Conservation (phyloP, 306 rosid genomes). For the Dryas alaskensis region DNA sequence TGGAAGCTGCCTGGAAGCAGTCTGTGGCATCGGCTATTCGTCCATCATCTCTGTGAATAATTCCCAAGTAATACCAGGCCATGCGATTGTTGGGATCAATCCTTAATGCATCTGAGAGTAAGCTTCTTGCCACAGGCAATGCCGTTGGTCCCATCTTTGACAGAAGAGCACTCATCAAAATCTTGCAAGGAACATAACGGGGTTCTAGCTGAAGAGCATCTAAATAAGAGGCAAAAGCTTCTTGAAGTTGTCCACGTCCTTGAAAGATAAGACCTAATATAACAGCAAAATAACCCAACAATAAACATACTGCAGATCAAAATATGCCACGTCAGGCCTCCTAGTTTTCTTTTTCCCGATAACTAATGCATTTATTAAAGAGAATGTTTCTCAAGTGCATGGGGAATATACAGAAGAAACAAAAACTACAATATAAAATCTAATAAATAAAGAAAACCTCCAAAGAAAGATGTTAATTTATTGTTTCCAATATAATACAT, state of each 20-base stretch:
- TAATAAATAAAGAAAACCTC: too few relatives aligned
- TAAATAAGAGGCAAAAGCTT: conserved; percentile 48
- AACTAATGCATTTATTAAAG: too few relatives aligned
- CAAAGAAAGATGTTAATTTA: too few relatives aligned
- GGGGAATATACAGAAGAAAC: too few relatives aligned
- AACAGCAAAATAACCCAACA: conserved; percentile 2
- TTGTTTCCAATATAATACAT: too few relatives aligned
- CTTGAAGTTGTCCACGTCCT: conserved; percentile 54
- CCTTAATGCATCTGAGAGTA: conserved; percentile 75
- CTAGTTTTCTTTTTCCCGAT: background rate
- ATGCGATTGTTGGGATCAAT: conserved; percentile 71
- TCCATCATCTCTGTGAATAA: conserved; percentile 72
- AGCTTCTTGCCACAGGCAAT: conserved; percentile 68
- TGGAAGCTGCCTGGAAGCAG: conserved; percentile 94
- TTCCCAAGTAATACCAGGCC: conserved; percentile 86
- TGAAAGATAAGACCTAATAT: conserved; percentile 63
- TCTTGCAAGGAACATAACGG: conserved; percentile 64
- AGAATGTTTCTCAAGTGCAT: too few relatives aligned
- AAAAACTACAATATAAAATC: too few relatives aligned
- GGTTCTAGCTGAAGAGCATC: conserved; percentile 64
- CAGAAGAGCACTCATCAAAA: conserved; percentile 49
- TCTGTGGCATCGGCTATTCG: conserved; percentile 71
- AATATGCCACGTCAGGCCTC: conserved; percentile 1
- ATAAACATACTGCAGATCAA: conserved; percentile 1
- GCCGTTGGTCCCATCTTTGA: conserved; percentile 49